Percentiles rank a stretch among this genome's conserved stretches.
phyloP scores from a whole-genome alignment of 2,329 filamentous ascomycete genomes.

The Claviceps sp. region DNA sequence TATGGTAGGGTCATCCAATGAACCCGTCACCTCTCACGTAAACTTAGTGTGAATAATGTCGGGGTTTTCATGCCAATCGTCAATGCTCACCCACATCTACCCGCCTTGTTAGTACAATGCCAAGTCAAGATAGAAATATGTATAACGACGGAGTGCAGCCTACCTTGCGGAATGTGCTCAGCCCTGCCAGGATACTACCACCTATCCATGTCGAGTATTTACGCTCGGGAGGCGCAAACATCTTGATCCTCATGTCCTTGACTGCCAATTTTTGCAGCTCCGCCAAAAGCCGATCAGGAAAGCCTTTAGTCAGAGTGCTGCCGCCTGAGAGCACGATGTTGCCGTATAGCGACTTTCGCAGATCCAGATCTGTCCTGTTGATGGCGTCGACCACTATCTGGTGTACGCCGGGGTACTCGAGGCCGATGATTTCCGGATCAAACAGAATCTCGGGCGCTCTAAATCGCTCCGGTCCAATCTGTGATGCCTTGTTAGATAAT shows the following conservation, averaged over 20 bases:
- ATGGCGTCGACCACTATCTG: constrained; percentile 97
- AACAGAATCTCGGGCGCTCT: constrained; percentile 94
- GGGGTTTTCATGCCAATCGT: constrained; percentile 99
- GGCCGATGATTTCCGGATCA: constrained; percentile 89
- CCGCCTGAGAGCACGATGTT: constrained; percentile 97
- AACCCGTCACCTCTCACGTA: constrained; percentile 40
- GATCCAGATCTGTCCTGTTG: constrained; percentile 85
- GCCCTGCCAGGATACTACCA: constrained; percentile 86
- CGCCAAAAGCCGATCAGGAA: constrained; percentile 80
- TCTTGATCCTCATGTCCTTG: constrained; percentile 99
- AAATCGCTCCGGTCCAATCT: constrained; percentile 90
- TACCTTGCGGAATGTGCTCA: constrained; percentile 98
- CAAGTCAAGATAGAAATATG: background rate
- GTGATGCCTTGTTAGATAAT: constrained; percentile 10
- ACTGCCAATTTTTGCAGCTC: constrained; percentile 90
- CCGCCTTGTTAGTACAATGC: constrained; percentile 2
- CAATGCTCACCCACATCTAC: constrained; percentile 99
- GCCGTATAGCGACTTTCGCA: constrained; percentile 84
- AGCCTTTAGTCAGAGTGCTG: constrained; percentile 91
- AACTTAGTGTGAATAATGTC: constrained; percentile 99
- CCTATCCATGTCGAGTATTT: constrained; percentile 99
- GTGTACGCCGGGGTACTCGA: constrained; percentile 93
- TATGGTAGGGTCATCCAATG: background rate
- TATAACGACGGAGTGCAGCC: constrained; percentile 12
- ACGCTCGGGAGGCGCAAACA: constrained; percentile 91